Evolutionary conservation across 2,329 filamentous ascomycete species (phyloP).

Genomic region (Trichoderma koningiopsis): DNA sequence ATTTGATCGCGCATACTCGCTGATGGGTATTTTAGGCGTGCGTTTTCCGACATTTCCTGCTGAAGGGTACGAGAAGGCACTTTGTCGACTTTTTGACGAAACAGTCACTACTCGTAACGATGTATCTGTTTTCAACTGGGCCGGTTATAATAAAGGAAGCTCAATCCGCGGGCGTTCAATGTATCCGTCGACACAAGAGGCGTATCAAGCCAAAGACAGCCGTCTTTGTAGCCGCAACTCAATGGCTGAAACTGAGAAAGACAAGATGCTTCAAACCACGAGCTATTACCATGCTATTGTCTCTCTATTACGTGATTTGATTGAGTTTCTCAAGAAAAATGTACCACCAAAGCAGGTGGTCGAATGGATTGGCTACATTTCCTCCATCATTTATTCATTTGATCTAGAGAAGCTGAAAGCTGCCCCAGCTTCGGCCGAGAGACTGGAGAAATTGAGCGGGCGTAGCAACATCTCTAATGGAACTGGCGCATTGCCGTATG

Average conservation of each 20-base stretch:
- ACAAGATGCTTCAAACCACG: slow-evolving; percentile 9
- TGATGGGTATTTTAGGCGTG: slow-evolving; percentile 25
- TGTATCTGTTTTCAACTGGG: slow-evolving; percentile 26
- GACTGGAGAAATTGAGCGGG: neutral
- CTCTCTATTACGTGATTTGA: neutral
- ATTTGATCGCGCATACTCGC: slow-evolving; percentile 23
- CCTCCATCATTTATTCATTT: neutral
- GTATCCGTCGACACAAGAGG: slow-evolving; percentile 24
- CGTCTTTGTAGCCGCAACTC: slow-evolving; percentile 8
- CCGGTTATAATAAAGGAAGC: slow-evolving; percentile 18
- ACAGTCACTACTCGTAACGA: slow-evolving; percentile 21
- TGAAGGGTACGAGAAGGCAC: slow-evolving; percentile 25
- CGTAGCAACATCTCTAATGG: neutral
- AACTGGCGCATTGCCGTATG: neutral
- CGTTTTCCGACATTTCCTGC: slow-evolving; percentile 26
- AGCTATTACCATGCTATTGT: slow-evolving; percentile 8
- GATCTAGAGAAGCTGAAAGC: neutral
- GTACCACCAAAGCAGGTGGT: slow-evolving; percentile 11
- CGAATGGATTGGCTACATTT: slow-evolving; percentile 15
- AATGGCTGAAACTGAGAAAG: neutral
- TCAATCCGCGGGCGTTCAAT: slow-evolving; percentile 25
- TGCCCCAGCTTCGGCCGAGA: neutral
- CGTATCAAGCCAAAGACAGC: slow-evolving; percentile 2
- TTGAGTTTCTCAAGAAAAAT: slow-evolving; percentile 17
- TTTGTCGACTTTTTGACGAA: slow-evolving; percentile 25